Conservation (phyloP, 2,329 filamentous ascomycete species). For the Cercospora zeina region DNA sequence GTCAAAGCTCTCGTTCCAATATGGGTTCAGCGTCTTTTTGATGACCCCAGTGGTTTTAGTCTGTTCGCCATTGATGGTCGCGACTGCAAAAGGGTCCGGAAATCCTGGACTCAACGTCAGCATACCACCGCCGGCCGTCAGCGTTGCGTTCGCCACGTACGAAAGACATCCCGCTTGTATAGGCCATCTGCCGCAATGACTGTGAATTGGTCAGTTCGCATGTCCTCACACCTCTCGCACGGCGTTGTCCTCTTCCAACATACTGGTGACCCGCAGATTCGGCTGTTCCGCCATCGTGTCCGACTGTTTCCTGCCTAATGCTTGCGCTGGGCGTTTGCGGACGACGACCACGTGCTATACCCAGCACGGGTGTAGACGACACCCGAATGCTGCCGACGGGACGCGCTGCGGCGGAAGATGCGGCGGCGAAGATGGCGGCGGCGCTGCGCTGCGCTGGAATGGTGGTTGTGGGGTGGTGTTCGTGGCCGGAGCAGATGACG, state of each 20-base stretch:
- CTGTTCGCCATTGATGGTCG: slow-evolving; percentile 95
- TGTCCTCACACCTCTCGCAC: not conserved
- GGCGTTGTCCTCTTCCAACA: slow-evolving; percentile 40
- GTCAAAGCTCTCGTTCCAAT: slow-evolving; percentile 99
- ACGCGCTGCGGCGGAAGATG: not conserved
- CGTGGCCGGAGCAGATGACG: slow-evolving; percentile 6
- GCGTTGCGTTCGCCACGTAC: slow-evolving; percentile 59
- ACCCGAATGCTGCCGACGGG: not conserved
- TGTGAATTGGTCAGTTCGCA: slow-evolving; percentile 46
- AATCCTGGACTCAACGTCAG: slow-evolving; percentile 64
- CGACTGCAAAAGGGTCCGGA: slow-evolving; percentile 95
- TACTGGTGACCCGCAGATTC: slow-evolving; percentile 93
- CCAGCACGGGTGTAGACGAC: not conserved
- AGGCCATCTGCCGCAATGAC: slow-evolving; percentile 98
- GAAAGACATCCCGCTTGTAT: slow-evolving; percentile 98
- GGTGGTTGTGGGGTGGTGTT: slow-evolving; percentile 1
- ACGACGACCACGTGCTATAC: slow-evolving; percentile 2
- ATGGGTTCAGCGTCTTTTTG: slow-evolving; percentile 97
- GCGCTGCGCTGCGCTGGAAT: not conserved
- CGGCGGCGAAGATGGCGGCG: not conserved
- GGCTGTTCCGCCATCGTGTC: slow-evolving; percentile 49
- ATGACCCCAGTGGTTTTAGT: slow-evolving; percentile 97
- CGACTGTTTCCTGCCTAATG: not conserved
- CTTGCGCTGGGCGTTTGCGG: not conserved
- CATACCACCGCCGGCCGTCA: slow-evolving; percentile 14